Evolutionary conservation across 2,329 filamentous ascomycete species (phyloP).

Genomic region (Cladosporium sp.): DNA sequence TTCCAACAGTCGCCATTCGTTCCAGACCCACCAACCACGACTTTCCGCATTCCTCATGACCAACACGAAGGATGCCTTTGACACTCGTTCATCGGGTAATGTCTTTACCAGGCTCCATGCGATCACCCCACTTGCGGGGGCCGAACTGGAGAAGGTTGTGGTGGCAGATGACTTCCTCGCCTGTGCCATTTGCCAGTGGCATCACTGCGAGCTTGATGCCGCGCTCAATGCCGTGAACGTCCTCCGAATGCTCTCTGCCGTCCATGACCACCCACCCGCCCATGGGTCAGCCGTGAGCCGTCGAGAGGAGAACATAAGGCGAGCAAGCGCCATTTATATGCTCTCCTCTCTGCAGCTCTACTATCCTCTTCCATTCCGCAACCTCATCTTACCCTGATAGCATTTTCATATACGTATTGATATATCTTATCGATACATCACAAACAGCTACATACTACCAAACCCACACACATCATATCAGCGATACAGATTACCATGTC

Average conservation of each 20-base stretch:
- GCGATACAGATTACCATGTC: background rate
- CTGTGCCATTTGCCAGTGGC: background rate
- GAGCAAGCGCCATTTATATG: background rate
- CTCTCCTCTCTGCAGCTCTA: background rate
- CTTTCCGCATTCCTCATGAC: background rate
- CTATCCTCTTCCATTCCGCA: background rate
- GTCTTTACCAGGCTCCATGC: background rate
- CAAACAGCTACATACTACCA: background rate
- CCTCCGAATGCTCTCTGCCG: background rate
- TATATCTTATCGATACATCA: background rate
- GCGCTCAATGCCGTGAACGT: conserved; percentile 4
- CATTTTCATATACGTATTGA: background rate
- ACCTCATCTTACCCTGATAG: background rate
- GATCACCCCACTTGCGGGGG: conserved; percentile 4
- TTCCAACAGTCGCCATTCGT: background rate
- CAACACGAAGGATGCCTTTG: background rate
- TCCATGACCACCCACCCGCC: background rate
- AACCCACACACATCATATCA: background rate
- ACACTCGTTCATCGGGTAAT: background rate
- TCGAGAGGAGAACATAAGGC: conserved; percentile 1
- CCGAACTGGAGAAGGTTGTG: background rate
- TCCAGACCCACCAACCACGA: background rate
- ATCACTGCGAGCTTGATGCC: background rate
- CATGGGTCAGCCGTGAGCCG: background rate
- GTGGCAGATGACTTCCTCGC: conserved; percentile 6